A percentile compares a stretch with the other conserved stretches of the same genome.
phyloP scores from a whole-genome alignment of 148 eudicot species.

The Spergularia bocconei region DNA sequence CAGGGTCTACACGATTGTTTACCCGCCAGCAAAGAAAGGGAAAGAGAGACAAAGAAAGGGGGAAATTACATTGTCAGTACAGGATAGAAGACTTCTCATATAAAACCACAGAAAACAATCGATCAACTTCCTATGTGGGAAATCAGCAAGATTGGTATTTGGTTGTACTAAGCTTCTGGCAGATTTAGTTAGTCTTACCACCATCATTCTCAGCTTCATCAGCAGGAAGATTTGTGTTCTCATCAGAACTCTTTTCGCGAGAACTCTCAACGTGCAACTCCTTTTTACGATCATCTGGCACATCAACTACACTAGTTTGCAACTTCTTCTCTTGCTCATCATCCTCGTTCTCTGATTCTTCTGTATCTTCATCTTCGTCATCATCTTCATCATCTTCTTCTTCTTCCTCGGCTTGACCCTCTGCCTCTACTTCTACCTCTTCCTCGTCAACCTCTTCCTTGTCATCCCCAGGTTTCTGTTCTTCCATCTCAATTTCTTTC shows the following conservation, averaged over 20 bases:
- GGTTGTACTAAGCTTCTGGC: not conserved
- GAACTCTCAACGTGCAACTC: constrained; percentile 21
- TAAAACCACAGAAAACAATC: not conserved
- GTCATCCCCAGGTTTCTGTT: constrained; percentile 10
- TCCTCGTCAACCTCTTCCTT: constrained; percentile 10
- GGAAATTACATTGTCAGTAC: not conserved
- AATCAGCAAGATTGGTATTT: not conserved
- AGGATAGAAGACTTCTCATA: constrained; percentile 1
- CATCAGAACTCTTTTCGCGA: constrained; percentile 13
- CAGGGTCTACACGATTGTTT: constrained; percentile 7
- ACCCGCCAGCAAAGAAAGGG: not conserved
- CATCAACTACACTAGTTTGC: constrained; percentile 9
- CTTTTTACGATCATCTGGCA: constrained; percentile 15
- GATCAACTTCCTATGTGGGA: not conserved
- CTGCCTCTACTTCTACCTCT: constrained; percentile 9
- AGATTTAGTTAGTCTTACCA: constrained; percentile 11
- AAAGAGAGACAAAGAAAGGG: not conserved
- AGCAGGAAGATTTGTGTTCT: constrained; percentile 13
- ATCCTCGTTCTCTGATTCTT: constrained; percentile 25
- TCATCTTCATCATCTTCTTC: constrained; percentile 15
- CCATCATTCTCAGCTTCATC: constrained; percentile 22
- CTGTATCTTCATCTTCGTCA: constrained; percentile 20
- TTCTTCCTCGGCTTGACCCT: constrained; percentile 8
- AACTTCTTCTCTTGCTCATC: constrained; percentile 23
- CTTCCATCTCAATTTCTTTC: constrained; percentile 14